Evolutionary conservation across 2,329 filamentous ascomycete genomes (phyloP), one percentile per base, ranked within the genome.

Genomic region (Aulographum hederae): DNA sequence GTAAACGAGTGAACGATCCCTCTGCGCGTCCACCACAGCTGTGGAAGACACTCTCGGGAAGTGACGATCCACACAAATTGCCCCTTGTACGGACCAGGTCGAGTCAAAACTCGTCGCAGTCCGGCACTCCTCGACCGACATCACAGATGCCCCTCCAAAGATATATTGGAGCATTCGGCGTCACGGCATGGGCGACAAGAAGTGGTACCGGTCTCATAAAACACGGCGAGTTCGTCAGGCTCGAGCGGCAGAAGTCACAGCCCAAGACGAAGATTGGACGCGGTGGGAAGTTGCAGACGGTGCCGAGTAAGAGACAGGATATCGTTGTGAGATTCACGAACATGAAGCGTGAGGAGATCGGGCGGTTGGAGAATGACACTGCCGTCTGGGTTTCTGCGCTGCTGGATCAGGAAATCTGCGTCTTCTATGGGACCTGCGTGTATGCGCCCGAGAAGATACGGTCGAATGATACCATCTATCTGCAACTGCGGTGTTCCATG

Each of bases 241-340:
- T 98, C 28, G 86, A 95, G 53, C 73, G 89, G 27, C 73, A 82
- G 36, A 85, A 78, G 51, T 72, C 78, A 17, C 73, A 78, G 10
- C 63, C 68, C 4, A 15, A 34, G 39, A 43, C 51, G 40, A 36
- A 62, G 45, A 36, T 43, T 30, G 51, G 51, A 13, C 51, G 52
- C 34, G 52, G 52, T 20, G 48, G 51, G n/a, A 47, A 33, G 44
- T 49, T 23, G 57, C 53, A 31, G 58, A 62, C 8, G 59, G 65
- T n/a, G 58, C 65, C 11, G 1, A 68, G 72, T 23, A 73, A 71
- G 43, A 73, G 79, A 30, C 67, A 74, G 14, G 89, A 98, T 56
- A 73, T 93, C 4, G 68, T 98, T 37, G 91, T 95, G 17, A 73
- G 89, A 2, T 95, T 98, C 46, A 92, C 79, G 0, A 91, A 82